Conservation (phyloP, 495 filamentous ascomycete species). For the Immersiella caudata region DNA sequence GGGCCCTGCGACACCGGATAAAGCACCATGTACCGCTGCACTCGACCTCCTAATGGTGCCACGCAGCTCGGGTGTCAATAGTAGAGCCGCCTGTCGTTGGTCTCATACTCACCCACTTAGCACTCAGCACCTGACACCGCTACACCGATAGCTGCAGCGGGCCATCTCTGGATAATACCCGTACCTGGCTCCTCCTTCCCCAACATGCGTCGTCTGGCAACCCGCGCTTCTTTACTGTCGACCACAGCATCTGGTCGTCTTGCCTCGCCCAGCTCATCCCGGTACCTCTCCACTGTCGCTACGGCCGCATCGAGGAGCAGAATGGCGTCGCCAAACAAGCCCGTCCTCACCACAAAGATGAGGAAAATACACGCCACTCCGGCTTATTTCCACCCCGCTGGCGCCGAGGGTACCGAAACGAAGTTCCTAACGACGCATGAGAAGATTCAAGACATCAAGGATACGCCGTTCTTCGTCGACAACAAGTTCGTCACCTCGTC, state of each 20-base stretch:
- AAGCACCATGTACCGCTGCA: background rate
- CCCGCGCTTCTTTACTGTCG: slow-evolving; percentile 37
- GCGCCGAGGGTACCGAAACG: slow-evolving; percentile 58
- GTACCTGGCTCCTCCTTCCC: background rate
- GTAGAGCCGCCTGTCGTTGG: background rate
- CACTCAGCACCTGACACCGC: background rate
- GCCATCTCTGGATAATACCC: background rate
- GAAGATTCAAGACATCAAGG: slow-evolving; percentile 68
- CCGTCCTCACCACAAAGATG: slow-evolving; percentile 35
- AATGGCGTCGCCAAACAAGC: slow-evolving; percentile 40
- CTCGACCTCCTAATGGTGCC: slow-evolving; percentile 1
- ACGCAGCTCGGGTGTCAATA: background rate
- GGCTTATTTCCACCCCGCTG: slow-evolving; percentile 55
- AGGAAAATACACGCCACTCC: slow-evolving; percentile 63
- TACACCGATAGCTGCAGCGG: background rate
- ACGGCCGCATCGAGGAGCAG: slow-evolving; percentile 28
- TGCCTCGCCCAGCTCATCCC: slow-evolving; percentile 23
- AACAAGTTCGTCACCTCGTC: slow-evolving; percentile 82
- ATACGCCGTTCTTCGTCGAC: slow-evolving; percentile 90
- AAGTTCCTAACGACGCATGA: slow-evolving; percentile 83
- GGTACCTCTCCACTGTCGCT: slow-evolving; percentile 24
- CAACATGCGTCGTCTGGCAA: slow-evolving; percentile 48
- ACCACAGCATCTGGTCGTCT: slow-evolving; percentile 32
- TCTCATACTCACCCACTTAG: background rate
- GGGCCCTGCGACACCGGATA: background rate